Conservation (phyloP, 1,284 basidiomycete species). For the Veloboletus limbatus region DNA sequence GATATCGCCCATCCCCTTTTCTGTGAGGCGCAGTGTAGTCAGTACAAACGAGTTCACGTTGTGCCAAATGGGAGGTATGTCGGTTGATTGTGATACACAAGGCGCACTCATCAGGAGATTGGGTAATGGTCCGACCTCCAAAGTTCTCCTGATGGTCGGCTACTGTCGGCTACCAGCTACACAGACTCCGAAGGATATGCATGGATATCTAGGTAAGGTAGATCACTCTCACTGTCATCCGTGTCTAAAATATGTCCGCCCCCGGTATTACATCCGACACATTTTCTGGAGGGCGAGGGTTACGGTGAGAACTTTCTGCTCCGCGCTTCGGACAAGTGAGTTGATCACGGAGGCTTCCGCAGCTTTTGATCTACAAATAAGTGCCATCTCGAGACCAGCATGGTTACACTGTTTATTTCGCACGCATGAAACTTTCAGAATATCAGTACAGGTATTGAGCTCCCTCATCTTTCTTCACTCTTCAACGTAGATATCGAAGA, state of each 20-base stretch:
- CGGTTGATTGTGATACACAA: neutral
- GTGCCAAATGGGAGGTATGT: neutral
- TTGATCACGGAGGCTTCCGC: constrained; percentile 39
- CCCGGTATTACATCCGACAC: constrained; percentile 75
- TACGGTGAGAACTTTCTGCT: constrained; percentile 87
- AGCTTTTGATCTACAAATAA: constrained; percentile 55
- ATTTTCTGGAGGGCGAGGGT: constrained; percentile 86
- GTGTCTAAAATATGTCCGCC: neutral
- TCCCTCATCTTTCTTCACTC: constrained; percentile 3
- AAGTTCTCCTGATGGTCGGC: too few species aligned
- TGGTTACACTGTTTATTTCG: neutral
- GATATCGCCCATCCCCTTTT: constrained; percentile 59
- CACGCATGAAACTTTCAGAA: constrained; percentile 1
- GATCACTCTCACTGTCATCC: neutral
- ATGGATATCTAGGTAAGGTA: constrained; percentile 78
- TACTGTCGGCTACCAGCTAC: too few species aligned
- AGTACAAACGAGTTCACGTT: constrained; percentile 7
- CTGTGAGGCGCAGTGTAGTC: constrained; percentile 35
- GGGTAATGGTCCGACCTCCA: too few species aligned
- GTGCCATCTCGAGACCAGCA: neutral
- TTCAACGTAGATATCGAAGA: constrained; percentile 26
- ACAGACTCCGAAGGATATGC: constrained; percentile 63
- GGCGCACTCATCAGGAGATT: too few species aligned
- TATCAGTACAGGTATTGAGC: too few species aligned
- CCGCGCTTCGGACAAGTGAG: constrained; percentile 78